Percentiles rank a stretch among this genome's conserved stretches.
phyloP scores from a whole-genome alignment of 495 filamentous ascomycete genomes.

The Cryomyces antarcticus region DNA sequence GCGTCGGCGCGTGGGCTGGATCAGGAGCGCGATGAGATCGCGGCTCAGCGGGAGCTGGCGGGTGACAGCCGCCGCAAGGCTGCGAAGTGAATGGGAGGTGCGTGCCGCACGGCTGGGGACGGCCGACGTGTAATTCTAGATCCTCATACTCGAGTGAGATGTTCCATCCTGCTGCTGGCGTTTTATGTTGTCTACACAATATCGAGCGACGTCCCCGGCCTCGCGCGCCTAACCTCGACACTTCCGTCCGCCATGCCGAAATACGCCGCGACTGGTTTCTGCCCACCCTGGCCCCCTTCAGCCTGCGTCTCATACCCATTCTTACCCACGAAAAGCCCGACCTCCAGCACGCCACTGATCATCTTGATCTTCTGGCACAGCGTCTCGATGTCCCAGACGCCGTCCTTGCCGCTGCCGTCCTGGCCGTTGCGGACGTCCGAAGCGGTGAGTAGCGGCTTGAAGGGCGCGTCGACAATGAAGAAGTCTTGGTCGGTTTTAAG shows the following conservation, averaged over 20 bases:
- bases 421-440: slow-evolving; percentile 28
- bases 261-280: slow-evolving; percentile 84
- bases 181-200: neutral
- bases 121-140: no score
- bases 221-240: slow-evolving; percentile 11
- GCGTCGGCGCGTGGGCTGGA: no score
- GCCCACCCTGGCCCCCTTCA: slow-evolving; percentile 40
- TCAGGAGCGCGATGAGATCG: no score
- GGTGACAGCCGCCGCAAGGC: no score
- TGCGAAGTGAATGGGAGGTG: no score
- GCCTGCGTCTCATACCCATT: slow-evolving; percentile 48
- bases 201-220: neutral
- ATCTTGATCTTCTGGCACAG: slow-evolving; percentile 53
- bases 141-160: no score
- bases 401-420: slow-evolving; percentile 25
- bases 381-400: slow-evolving; percentile 46
- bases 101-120: no score
- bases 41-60: no score
- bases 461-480: slow-evolving; percentile 84
- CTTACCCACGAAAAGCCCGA: slow-evolving; percentile 68
- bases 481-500: slow-evolving; percentile 85
- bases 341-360: slow-evolving; percentile 76
- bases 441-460: slow-evolving; percentile 40
- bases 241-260: slow-evolving; percentile 74
- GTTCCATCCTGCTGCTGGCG: no score